Base-by-base conservation (phyloP, 306 rosid species). In the Prunus mume region DNA sequence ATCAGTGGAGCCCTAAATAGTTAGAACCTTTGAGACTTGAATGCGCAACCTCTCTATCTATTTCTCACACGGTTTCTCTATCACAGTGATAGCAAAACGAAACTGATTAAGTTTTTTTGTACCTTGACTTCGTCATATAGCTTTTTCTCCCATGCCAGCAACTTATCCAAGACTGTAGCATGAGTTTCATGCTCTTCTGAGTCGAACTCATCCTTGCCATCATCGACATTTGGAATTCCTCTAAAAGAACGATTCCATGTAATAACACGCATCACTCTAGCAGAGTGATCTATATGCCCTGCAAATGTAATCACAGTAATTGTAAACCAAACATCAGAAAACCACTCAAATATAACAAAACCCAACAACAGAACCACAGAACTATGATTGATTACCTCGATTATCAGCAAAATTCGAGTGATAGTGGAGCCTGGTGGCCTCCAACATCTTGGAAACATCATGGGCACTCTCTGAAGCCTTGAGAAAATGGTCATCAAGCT, bases 101-200 rank as follows among this genome's bases (percentile, higher is more conserved):
- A 73, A 57, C 24, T 32, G 2, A 60, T 24, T 14, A 15, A 43
- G 65, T 28, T 43, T 24, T 38, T 15, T 2, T 2, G 63, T 86
- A 95, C 99, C 91, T 96, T 96, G 22, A 96, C 96, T 89, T 96
- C 99, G 61, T 96, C 97, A 57, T 88, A 96, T 32, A 96, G 92
- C 79, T 96, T 96, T 82, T 96, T 96, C 82, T 96, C 99, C 99
- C 98, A 96, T 0, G 99, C 98, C 17, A 96, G 88, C 90, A 92
- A 75, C 84, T 96, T 96, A 84, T 96, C 99, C 92, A 96, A 81
- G 51, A 95, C 81, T 12, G 97, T 85, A 65, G 97, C 99, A 72
- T 95, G 99, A 51, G 99, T 95, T 87, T 95, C 99, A 0, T 88
- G 82, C 79, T 89, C 98, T 28, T 89, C 97, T 6, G 87, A 27